Percentiles rank a stretch among this genome's conserved stretches.
phyloP scores from a whole-genome alignment of 2,329 filamentous ascomycete species.

The Cytospora piceicola region DNA sequence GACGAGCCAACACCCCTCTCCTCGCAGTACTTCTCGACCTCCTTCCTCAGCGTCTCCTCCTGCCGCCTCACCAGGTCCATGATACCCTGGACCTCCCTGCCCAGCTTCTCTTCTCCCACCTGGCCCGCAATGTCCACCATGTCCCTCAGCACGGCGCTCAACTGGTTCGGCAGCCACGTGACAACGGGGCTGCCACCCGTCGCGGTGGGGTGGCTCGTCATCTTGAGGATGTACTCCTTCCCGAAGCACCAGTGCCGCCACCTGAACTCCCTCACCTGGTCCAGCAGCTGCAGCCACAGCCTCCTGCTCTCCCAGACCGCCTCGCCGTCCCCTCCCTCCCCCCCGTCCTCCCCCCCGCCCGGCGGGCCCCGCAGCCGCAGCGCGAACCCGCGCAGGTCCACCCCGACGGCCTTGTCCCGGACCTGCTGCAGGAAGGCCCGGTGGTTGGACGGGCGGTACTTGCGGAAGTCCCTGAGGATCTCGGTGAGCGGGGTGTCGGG shows the following conservation, averaged over 20 bases:
- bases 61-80: slow-evolving; percentile 70
- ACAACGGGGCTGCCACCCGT: slow-evolving; percentile 83
- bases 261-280: slow-evolving; percentile 79
- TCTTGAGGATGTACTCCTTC: slow-evolving; percentile 81
- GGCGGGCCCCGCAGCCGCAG: slow-evolving; percentile 41
- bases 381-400: slow-evolving; percentile 63
- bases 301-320: slow-evolving; percentile 59
- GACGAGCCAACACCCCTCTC: slow-evolving; percentile 54
- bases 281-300: slow-evolving; percentile 67
- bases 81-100: slow-evolving; percentile 57
- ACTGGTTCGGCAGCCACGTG: slow-evolving; percentile 82
- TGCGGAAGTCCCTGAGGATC: slow-evolving; percentile 85
- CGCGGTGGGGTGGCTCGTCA: slow-evolving; percentile 74
- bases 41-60: slow-evolving; percentile 68
- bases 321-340: slow-evolving; percentile 42
- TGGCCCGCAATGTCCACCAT: slow-evolving; percentile 63
- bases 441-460: slow-evolving; percentile 88
- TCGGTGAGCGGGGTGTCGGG: slow-evolving; percentile 85
- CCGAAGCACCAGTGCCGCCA: slow-evolving; percentile 89
- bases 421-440: slow-evolving; percentile 82
- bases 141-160: slow-evolving; percentile 72
- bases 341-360: slow-evolving; percentile 35
- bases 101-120: slow-evolving; percentile 50
- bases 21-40: slow-evolving; percentile 75
- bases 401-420: slow-evolving; percentile 49